These are phyloP conservation scores for Sporobolomyces roseus DNA, from an alignment of 768 basidiomycete species.

Conservation along the genomic window DNA sequence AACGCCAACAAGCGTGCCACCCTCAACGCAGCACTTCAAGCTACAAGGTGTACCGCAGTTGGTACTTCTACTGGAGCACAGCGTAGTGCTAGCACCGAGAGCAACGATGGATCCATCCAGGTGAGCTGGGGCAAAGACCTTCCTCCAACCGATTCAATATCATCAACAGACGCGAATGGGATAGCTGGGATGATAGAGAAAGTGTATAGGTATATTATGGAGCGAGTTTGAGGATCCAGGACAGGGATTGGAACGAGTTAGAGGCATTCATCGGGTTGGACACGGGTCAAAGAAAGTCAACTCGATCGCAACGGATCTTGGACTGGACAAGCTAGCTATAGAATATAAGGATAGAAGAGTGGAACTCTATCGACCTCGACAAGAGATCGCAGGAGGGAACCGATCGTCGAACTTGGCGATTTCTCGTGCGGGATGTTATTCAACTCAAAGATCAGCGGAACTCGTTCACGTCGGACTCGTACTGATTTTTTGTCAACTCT, in stretches of 20 bases:
- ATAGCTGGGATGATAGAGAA: neutral
- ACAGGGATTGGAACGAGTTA: neutral
- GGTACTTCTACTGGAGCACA: neutral
- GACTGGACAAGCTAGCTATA: too few relatives aligned
- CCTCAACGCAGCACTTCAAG: conserved; percentile 14
- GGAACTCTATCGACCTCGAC: too few relatives aligned
- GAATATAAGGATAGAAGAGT: too few relatives aligned
- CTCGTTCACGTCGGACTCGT: too few relatives aligned
- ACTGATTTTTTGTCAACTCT: too few relatives aligned
- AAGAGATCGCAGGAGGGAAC: too few relatives aligned
- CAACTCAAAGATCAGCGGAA: too few relatives aligned
- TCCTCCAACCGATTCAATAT: neutral
- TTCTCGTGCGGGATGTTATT: too few relatives aligned
- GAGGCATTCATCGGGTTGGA: neutral
- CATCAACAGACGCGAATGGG: neutral
- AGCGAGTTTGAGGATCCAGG: neutral
- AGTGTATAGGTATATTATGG: neutral
- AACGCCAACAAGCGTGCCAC: conserved; percentile 15
- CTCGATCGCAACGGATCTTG: too few relatives aligned
- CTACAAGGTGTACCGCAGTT: conserved; percentile 8
- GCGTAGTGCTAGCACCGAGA: conserved; percentile 29
- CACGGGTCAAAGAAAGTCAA: too few relatives aligned
- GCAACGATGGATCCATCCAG: conserved; percentile 30
- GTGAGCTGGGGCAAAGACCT: conserved; percentile 4
- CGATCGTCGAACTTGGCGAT: too few relatives aligned